A percentile compares a stretch with the other conserved stretches of the same genome.
Evolutionary conservation across 1,139 yeast genomes (phyloP).

Genomic region (Eremothecium cymbalariae): DNA sequence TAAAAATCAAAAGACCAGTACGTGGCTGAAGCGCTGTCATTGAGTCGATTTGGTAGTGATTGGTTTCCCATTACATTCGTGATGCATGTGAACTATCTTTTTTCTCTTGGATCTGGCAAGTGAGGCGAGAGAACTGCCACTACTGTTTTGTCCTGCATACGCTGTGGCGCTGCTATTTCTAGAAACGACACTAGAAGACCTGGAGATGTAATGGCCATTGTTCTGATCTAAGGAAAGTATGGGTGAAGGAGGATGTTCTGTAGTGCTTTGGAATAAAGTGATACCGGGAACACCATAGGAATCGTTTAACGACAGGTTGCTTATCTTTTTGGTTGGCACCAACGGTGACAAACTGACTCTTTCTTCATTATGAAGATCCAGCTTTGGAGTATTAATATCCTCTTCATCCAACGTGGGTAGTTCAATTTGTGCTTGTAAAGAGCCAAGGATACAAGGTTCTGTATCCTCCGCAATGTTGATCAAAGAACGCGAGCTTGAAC

Average conservation of each 20-base stretch:
- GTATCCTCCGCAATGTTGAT: constrained; percentile 5
- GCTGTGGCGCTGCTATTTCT: constrained; percentile 4
- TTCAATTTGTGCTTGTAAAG: constrained; percentile 6
- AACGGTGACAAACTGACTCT: not conserved
- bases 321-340: constrained; percentile 5
- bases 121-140: constrained; percentile 4
- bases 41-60: too few species aligned
- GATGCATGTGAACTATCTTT: constrained; percentile 6
- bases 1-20: too few species aligned
- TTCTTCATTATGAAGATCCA: not conserved
- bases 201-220: constrained; percentile 5
- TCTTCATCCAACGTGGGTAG: constrained; percentile 14
- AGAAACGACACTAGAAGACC: constrained; percentile 8
- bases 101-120: constrained; percentile 6
- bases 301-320: constrained; percentile 7
- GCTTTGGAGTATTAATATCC: constrained; percentile 7
- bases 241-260: not conserved
- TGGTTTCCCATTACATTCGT: constrained; percentile 8
- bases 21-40: too few species aligned
- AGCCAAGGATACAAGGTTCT: constrained; percentile 2
- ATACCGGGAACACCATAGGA: not conserved
- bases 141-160: constrained; percentile 2
- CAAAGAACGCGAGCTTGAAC: constrained; percentile 1
- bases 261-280: not conserved
- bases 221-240: not conserved